Evolutionary conservation across 2,329 filamentous ascomycete genomes (phyloP), one percentile per base, ranked within the genome.

Genomic region (Drechslerella dactyloides): DNA sequence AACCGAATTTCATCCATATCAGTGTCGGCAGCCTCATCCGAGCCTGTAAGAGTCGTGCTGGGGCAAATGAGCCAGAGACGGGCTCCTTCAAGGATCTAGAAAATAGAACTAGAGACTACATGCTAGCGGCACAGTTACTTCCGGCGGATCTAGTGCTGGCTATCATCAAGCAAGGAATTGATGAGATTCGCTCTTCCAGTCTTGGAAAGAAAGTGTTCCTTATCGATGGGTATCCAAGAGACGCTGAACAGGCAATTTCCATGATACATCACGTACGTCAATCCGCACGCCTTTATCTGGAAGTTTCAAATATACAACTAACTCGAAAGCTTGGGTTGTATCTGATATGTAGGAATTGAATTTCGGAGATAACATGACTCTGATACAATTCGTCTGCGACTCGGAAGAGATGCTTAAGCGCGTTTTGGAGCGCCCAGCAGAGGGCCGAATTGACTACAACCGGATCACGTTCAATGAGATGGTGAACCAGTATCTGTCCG

Each of bases 401-500:
- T 35, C 35, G 44, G 35, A 72, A 6, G 55, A 48, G 10, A 57
- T 73, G 65, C 21, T 64, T 13, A 0, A 50, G 17, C 53, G 74
- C 8, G 37, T 74, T 7, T 33, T 73, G 8, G 52, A 52, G 1
- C 60, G 74, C 53, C 64, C 42, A 54, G 55, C 63, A 4, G 73
- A 64, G 6, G 51, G 52, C 8, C 66, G 74, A 13, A 55, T 75
- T 8, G 74, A 75, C 40, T 74, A 75, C 52, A 74, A 59, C 23
- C 53, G 35, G 54, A 69, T 52, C 21, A 66, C 51, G 17, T 73
- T 75, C 42, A 58, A 21, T 63, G 74, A 21, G n/a, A 48, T 8
- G 11, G 21, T 48, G 44, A 11, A 48, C 5, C n/a, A 19, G 8
- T 23, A 48, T 17, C 11, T 21, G 17, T 19, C 4, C 4, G 4